Percentiles rank a stretch among this genome's conserved stretches.
phyloP scores from a whole-genome alignment of 140 eudicot species.

The Flaveria floridana region DNA sequence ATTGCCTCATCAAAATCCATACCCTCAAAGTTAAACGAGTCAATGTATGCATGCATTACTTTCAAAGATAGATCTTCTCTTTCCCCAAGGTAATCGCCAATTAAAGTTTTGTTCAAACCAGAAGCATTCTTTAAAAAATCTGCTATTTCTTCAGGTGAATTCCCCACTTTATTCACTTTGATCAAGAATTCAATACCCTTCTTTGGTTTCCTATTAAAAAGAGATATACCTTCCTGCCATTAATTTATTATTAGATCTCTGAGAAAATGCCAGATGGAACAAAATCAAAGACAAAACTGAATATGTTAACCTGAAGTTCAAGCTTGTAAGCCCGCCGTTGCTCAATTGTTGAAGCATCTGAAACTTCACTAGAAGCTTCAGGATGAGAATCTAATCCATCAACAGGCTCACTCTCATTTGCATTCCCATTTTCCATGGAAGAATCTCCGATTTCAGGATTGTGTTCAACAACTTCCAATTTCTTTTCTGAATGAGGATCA shows the following conservation, averaged over 20 bases:
- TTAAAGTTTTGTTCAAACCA: constrained; percentile 79
- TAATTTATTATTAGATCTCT: constrained; percentile 39
- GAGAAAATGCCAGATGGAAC: constrained; percentile 25
- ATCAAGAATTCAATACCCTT: constrained; percentile 94
- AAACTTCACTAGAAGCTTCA: constrained; percentile 79
- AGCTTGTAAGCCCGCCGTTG: constrained; percentile 97
- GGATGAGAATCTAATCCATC: constrained; percentile 82
- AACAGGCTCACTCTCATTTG: constrained; percentile 56
- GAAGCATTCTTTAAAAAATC: constrained; percentile 75
- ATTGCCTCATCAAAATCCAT: constrained; percentile 96
- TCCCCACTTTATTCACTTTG: constrained; percentile 92
- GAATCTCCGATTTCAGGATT: constrained; percentile 58
- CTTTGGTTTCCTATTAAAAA: constrained; percentile 88
- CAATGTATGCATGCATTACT: constrained; percentile 97
- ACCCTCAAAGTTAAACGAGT: constrained; percentile 88
- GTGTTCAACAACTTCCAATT: constrained; percentile 56
- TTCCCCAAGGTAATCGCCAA: constrained; percentile 98
- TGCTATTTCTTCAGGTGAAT: constrained; percentile 87
- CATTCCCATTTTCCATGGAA: constrained; percentile 56
- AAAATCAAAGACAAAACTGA: constrained; percentile 23
- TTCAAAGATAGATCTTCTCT: constrained; percentile 87
- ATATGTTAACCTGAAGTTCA: constrained; percentile 85
- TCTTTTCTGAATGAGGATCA: constrained; percentile 68
- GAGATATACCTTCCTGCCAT: constrained; percentile 99
- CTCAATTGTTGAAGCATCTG: constrained; percentile 86